Percentiles rank a stretch among this genome's conserved stretches.
Evolutionary conservation across 768 basidiomycete species (phyloP).

Genomic region (Leccinum sublutescens): DNA sequence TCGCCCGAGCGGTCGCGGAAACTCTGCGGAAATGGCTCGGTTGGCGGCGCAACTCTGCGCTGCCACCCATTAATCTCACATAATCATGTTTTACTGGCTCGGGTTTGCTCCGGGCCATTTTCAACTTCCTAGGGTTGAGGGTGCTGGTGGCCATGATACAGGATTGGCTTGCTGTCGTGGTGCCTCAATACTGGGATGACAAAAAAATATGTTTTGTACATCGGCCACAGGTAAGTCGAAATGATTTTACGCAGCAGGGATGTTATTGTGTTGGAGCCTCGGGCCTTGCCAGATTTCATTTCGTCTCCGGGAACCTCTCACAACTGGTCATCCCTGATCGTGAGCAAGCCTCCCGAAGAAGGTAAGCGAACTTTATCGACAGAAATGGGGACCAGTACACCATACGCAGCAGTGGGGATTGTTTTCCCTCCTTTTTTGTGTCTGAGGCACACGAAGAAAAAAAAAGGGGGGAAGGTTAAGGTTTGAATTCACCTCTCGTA

Average conservation of each 20-base stretch:
- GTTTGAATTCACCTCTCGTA: not conserved
- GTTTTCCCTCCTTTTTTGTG: not conserved
- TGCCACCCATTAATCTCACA: not conserved
- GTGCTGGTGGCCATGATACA: not conserved
- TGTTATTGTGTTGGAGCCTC: not conserved
- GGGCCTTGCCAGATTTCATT: not conserved
- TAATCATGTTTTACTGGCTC: not conserved
- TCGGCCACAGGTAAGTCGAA: not conserved
- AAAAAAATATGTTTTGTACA: not conserved
- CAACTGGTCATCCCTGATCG: constrained; percentile 8
- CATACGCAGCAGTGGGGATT: too few relatives aligned
- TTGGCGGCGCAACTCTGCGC: not conserved
- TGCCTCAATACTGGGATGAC: not conserved
- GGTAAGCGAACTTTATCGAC: not conserved
- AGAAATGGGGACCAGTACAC: not conserved
- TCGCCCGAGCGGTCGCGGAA: not conserved
- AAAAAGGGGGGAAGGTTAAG: not conserved
- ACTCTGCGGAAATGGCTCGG: not conserved
- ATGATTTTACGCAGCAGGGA: not conserved
- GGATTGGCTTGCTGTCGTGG: not conserved
- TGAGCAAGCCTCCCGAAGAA: not conserved
- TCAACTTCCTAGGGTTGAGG: not conserved
- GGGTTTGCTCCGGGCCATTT: not conserved
- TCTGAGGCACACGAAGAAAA: not conserved
- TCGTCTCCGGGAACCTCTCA: not conserved